A percentile compares a stretch with the other conserved stretches of the same genome.
phyloP scores from a whole-genome alignment of 306 rosid species.

The Lotus japonicus region DNA sequence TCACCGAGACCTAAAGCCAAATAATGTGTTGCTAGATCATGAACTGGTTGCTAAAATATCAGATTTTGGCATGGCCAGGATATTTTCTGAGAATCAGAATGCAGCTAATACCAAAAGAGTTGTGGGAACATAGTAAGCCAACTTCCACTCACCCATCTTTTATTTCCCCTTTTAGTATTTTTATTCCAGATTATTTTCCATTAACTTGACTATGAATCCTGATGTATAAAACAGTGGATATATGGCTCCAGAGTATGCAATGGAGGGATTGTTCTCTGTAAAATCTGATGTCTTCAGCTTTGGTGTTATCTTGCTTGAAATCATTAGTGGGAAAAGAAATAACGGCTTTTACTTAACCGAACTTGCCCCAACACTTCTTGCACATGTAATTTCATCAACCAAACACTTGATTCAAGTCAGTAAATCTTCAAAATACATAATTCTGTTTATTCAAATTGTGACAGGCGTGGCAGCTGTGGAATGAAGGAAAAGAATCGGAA shows the following conservation, averaged over 20 bases:
- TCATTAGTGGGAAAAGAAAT: slow-evolving; percentile 42
- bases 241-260: slow-evolving; percentile 60
- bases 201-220: background rate
- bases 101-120: slow-evolving; percentile 47
- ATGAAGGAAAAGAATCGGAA: slow-evolving; percentile 34
- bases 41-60: slow-evolving; percentile 50
- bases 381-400: slow-evolving; percentile 34
- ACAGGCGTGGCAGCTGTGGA: slow-evolving; percentile 52
- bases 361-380: slow-evolving; percentile 37
- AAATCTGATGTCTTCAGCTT: slow-evolving; percentile 63
- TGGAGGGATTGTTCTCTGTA: slow-evolving; percentile 45
- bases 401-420: background rate
- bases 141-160: background rate
- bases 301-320: slow-evolving; percentile 53
- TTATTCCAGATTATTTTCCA: background rate
- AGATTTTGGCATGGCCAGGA: slow-evolving; percentile 57
- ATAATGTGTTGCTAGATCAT: slow-evolving; percentile 42
- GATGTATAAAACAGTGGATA: slow-evolving; percentile 35
- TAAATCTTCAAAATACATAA: background rate
- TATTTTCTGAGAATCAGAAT: slow-evolving; percentile 42
- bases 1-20: slow-evolving; percentile 58
- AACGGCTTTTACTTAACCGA: slow-evolving; percentile 34
- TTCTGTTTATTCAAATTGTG: background rate
- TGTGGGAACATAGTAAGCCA: slow-evolving; percentile 52
- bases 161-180: background rate